phyloP scores from a whole-genome alignment of 2,329 filamentous ascomycete species.

The Akanthomyces lecanii region DNA sequence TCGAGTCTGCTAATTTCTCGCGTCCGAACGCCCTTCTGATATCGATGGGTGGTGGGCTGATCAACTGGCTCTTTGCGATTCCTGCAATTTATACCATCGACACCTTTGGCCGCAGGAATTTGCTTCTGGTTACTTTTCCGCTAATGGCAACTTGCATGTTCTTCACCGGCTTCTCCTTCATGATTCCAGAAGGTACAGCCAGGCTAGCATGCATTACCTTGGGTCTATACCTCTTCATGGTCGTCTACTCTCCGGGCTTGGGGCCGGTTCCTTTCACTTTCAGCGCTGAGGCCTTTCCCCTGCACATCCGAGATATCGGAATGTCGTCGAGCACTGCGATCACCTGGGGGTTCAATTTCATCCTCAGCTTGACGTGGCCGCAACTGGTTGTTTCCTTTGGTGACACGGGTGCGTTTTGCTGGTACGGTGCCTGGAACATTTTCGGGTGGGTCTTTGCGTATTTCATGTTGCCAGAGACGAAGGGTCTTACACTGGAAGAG shows the following conservation, averaged over 20 bases:
- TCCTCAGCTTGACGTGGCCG: slow-evolving; percentile 27
- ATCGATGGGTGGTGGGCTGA: slow-evolving; percentile 53
- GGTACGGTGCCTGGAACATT: slow-evolving; percentile 30
- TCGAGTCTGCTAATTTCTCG: slow-evolving; percentile 36
- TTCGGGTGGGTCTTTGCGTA: slow-evolving; percentile 43
- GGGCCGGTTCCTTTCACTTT: slow-evolving; percentile 38
- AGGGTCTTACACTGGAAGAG: slow-evolving; percentile 56
- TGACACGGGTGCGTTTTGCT: slow-evolving; percentile 31
- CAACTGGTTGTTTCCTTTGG: slow-evolving; percentile 21
- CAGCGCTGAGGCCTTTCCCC: slow-evolving; percentile 51
- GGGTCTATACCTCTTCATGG: slow-evolving; percentile 33
- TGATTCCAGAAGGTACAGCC: slow-evolving; percentile 15
- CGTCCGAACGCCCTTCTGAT: slow-evolving; percentile 44
- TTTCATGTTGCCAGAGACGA: slow-evolving; percentile 59
- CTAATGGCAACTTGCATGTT: slow-evolving; percentile 51
- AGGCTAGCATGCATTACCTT: slow-evolving; percentile 28
- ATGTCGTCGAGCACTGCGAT: slow-evolving; percentile 41
- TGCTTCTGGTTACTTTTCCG: slow-evolving; percentile 55
- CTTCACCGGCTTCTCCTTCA: slow-evolving; percentile 31
- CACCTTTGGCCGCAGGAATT: slow-evolving; percentile 51
- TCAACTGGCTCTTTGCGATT: slow-evolving; percentile 56
- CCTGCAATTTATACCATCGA: slow-evolving; percentile 57
- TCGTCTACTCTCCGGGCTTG: slow-evolving; percentile 38
- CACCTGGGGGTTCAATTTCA: slow-evolving; percentile 30
- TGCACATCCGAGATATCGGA: slow-evolving; percentile 48